phyloP scores from a whole-genome alignment of 164 flowering plant species.

The Brasenia schreberi region DNA sequence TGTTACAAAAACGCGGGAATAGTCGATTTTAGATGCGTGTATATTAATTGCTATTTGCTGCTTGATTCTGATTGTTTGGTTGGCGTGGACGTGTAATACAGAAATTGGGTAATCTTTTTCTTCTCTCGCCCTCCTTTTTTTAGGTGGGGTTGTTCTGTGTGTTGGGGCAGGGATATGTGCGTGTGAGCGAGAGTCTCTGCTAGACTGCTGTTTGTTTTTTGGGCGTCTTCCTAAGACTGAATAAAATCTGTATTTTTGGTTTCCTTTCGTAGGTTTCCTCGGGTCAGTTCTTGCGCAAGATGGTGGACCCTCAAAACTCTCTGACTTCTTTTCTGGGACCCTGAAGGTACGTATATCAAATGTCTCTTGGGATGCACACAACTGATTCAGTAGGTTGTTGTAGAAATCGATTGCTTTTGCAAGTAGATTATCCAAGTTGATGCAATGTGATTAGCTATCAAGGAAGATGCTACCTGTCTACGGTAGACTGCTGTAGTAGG shows the following conservation, averaged over 20 bases:
- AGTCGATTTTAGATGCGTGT: too few relatives aligned
- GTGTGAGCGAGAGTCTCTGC: background rate
- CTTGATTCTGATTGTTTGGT: too few relatives aligned
- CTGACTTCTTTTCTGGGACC: slow-evolving; percentile 55
- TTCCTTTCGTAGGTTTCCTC: slow-evolving; percentile 36
- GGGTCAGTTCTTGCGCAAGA: slow-evolving; percentile 70
- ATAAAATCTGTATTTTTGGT: background rate
- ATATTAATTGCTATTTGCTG: too few relatives aligned
- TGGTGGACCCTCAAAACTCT: slow-evolving; percentile 38
- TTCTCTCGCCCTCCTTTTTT: background rate
- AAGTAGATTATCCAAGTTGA: background rate
- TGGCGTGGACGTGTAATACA: too few relatives aligned
- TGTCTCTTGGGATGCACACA: background rate
- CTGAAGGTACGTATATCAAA: slow-evolving; percentile 40
- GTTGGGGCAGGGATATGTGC: background rate
- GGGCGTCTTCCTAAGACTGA: background rate
- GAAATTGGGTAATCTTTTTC: too few relatives aligned
- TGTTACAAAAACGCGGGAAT: too few relatives aligned
- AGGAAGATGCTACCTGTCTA: too few relatives aligned
- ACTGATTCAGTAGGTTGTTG: too few relatives aligned
- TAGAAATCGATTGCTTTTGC: background rate
- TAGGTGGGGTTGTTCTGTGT: background rate
- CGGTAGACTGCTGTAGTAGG: too few relatives aligned
- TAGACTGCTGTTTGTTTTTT: background rate
- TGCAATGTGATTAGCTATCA: too few relatives aligned